Conservation (phyloP, 2,329 filamentous ascomycete genomes). For the Thyridium curvatum region DNA sequence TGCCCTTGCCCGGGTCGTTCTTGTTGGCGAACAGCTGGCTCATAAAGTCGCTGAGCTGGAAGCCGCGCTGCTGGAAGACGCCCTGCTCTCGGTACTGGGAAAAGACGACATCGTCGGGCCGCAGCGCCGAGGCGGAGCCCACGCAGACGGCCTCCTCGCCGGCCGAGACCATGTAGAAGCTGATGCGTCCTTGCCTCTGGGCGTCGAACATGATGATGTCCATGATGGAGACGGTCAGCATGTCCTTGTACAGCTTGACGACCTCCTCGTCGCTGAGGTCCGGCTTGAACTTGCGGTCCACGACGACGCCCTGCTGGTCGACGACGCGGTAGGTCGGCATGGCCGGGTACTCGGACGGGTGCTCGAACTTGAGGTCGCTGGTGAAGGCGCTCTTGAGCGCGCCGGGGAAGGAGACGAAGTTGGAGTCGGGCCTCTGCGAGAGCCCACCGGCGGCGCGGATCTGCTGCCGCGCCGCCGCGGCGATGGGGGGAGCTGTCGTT, state of each 20-base stretch:
- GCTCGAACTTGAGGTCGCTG: constrained; percentile 68
- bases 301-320: constrained; percentile 77
- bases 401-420: constrained; percentile 74
- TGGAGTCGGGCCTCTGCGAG: constrained; percentile 49
- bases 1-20: constrained; percentile 71
- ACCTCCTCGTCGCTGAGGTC: constrained; percentile 62
- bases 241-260: constrained; percentile 56
- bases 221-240: constrained; percentile 74
- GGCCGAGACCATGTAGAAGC: constrained; percentile 96
- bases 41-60: constrained; percentile 87
- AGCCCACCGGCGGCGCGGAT: constrained; percentile 35
- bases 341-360: constrained; percentile 63
- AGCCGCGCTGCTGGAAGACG: constrained; percentile 84
- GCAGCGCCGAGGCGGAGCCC: constrained; percentile 76
- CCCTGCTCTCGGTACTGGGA: constrained; percentile 93
- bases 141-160: constrained; percentile 94
- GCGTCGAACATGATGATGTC: constrained; percentile 98
- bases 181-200: constrained; percentile 86
- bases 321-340: constrained; percentile 90
- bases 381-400: constrained; percentile 93
- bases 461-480: constrained; percentile 6
- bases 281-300: constrained; percentile 65
- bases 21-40: constrained; percentile 85
- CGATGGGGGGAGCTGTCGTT: constrained; percentile 13
- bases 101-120: constrained; percentile 84